A percentile compares a stretch with the other conserved stretches of the same genome.
Evolutionary conservation across 2,329 filamentous ascomycete genomes (phyloP).

Genomic region (Penicillium sp.): DNA sequence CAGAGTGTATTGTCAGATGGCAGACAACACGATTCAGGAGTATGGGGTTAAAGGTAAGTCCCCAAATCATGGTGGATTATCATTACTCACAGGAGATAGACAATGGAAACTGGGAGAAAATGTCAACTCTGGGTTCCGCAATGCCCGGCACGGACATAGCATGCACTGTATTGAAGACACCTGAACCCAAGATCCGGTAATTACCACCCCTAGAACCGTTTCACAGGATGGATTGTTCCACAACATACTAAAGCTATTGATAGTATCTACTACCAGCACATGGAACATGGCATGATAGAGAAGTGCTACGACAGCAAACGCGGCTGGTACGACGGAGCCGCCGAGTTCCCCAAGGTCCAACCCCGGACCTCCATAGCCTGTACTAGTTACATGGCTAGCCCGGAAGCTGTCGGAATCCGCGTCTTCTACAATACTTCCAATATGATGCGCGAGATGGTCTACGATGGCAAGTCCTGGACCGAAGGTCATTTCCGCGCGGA

Average conservation of each 20-base stretch:
- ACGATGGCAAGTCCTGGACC: not conserved
- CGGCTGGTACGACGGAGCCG: not conserved
- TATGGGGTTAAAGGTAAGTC: not conserved
- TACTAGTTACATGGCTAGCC: not conserved
- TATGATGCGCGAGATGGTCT: not conserved
- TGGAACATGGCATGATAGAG: not conserved
- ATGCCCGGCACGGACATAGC: constrained; percentile 12
- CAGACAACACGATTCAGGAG: not conserved
- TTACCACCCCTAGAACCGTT: not conserved
- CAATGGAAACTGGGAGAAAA: constrained; percentile 3
- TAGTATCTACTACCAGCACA: not conserved
- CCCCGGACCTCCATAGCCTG: not conserved
- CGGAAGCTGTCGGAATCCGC: not conserved
- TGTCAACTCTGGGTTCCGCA: constrained; percentile 7
- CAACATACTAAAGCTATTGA: not conserved
- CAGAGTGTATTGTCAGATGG: not conserved
- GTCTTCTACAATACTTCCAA: not conserved
- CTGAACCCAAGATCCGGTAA: not conserved
- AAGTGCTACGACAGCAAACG: not conserved
- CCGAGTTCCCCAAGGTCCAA: not conserved
- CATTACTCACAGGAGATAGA: not conserved
- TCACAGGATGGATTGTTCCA: not conserved
- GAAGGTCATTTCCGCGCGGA: not conserved
- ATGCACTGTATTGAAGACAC: constrained; percentile 1
- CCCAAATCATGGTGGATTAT: fast-evolving